Evolutionary conservation across 495 filamentous ascomycete species (phyloP).

Genomic region (Tuber borchii): DNA sequence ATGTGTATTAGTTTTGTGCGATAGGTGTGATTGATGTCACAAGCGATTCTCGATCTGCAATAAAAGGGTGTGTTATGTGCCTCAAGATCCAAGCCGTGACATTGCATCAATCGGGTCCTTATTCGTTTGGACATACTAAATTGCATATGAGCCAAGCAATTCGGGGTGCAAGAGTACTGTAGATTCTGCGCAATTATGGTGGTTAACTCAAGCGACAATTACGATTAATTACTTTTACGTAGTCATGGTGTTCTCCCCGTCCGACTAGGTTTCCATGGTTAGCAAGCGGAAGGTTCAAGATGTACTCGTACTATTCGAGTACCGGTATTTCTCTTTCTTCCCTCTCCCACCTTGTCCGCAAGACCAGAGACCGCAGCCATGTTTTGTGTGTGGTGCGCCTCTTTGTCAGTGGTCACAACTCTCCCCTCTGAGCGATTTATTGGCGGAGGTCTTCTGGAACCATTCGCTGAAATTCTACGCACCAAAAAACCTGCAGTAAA

Average conservation of each 20-base stretch:
- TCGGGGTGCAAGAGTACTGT: not conserved
- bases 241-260: not conserved
- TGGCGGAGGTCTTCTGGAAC: conserved; percentile 37
- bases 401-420: not conserved
- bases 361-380: not conserved
- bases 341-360: not conserved
- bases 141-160: not conserved
- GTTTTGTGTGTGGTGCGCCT: conserved; percentile 14
- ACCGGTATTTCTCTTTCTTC: not conserved
- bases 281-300: not conserved
- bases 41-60: not conserved
- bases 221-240: not conserved
- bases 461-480: conserved; percentile 35
- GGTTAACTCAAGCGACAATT: not conserved
- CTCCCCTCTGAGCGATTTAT: conserved; percentile 37
- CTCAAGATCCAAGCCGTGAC: not conserved
- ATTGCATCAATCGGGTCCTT: not conserved
- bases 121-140: not conserved
- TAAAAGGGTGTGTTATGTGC: not conserved
- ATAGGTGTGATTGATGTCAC: not conserved
- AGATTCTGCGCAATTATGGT: not conserved
- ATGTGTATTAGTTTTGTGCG: not conserved
- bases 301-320: not conserved
- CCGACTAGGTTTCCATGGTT: not conserved
- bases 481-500: conserved; percentile 35